These are phyloP conservation scores for Blastocystis sp. DNA, from an alignment of 352 stramenopile species.

Conservation along the genomic window DNA sequence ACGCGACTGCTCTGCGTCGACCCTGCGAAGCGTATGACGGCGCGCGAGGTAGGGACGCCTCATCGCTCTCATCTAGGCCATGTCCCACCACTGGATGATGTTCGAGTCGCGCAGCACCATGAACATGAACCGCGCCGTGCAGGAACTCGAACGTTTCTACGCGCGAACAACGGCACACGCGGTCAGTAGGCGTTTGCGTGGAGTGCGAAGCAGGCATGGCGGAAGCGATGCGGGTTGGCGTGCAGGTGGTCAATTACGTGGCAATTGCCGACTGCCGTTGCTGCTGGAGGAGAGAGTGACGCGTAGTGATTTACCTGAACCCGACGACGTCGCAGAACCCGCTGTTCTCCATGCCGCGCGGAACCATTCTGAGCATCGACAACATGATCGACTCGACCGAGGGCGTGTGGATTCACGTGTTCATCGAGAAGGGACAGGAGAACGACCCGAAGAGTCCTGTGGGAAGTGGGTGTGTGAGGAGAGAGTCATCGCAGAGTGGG, in stretches of 20 bases:
- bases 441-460: neutral
- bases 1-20: constrained; percentile 35
- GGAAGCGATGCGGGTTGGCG: neutral
- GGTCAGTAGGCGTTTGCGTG: neutral
- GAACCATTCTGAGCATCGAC: neutral
- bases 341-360: constrained; percentile 28
- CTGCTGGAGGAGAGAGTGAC: neutral
- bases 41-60: neutral
- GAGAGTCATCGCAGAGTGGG: neutral
- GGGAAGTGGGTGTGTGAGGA: neutral
- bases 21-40: constrained; percentile 6
- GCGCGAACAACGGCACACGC: neutral
- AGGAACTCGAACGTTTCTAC: constrained; percentile 42
- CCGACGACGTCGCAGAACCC: constrained; percentile 32
- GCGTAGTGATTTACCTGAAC: constrained; percentile 40
- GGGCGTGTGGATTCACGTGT: constrained; percentile 50
- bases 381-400: constrained; percentile 32
- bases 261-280: constrained; percentile 33
- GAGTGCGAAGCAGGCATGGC: neutral
- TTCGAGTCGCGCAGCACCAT: constrained; percentile 31
- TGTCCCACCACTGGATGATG: constrained; percentile 52
- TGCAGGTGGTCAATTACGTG: constrained; percentile 40
- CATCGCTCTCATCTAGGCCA: neutral
- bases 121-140: constrained; percentile 53
- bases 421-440: neutral